Evolutionary conservation across 257 asterid genomes (phyloP).

Genomic region (Solanum microdontum): DNA sequence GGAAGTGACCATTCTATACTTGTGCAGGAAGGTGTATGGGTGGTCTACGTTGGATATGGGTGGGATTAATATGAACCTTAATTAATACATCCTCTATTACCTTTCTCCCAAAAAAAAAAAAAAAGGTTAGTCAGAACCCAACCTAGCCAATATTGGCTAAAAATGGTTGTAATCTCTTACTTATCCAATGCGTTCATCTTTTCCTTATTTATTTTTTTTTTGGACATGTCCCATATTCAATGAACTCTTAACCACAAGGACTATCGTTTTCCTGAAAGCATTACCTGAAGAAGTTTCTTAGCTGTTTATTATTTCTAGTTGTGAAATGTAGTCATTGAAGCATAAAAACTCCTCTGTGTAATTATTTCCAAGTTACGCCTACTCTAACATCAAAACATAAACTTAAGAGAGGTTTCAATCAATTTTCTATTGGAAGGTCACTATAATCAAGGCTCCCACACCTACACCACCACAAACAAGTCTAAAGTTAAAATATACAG

Average conservation of each 20-base stretch:
- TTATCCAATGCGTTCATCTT: not conserved
- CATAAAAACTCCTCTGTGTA: not conserved
- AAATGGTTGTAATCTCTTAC: not conserved
- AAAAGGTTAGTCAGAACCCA: not conserved
- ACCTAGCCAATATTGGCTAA: not conserved
- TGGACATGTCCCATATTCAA: not conserved
- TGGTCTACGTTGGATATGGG: not conserved
- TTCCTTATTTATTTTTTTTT: not conserved
- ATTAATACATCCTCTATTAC: not conserved
- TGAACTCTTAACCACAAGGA: not conserved
- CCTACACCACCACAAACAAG: not conserved
- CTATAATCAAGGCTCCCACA: not conserved
- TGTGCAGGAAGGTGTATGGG: not conserved
- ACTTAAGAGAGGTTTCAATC: not conserved
- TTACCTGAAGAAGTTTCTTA: not conserved
- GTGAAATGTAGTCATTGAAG: not conserved
- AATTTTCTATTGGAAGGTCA: not conserved
- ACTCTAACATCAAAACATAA: not conserved
- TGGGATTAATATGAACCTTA: not conserved
- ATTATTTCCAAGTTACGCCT: not conserved
- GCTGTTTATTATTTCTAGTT: not conserved
- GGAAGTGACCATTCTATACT: not conserved
- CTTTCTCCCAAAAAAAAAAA: not conserved
- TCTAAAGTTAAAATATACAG: not conserved
- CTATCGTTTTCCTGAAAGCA: not conserved